Evolutionary conservation across 257 asterid genomes (phyloP), one percentile per base, ranked within the genome.

Genomic region (Orobanche coerulescens): DNA sequence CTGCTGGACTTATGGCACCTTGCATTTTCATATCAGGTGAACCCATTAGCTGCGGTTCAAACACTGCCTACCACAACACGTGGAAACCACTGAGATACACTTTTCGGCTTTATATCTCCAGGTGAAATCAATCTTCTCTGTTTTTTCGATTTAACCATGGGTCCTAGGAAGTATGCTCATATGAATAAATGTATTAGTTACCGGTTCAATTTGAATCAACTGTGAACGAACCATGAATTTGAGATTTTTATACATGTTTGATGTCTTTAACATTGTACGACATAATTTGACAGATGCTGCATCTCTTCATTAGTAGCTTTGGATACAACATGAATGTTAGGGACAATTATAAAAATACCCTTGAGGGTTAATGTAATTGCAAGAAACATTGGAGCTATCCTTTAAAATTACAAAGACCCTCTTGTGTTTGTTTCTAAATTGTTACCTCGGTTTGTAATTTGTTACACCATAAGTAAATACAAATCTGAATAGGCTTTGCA

Each of bases 31-130:
- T 82, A 88, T 75, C 95, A 92, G 77, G 95, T 92, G 72, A 88
- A 92, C 80, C 97, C 98, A 77, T 79, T 92, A 1, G 98, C 97
- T 73, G 89, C 94, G 57, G 78, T 88, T 56, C 95, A 92, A 76
- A 59, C 91, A 28, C 79, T 84, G 65, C 87, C 96, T 1, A 68
- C 74, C 43, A 55, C 77, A 9, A 49, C 81, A 15, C 82, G 53
- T 22, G 81, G 86, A 66, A 76, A 61, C 75, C 75, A 23, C 65
- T 87, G 79, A 75, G 44, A 16, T 43, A 61, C 64, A 59, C 55
- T 48, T 42, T 26, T 59, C 18, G 7, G 53, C 57, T 26, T 26
- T 3, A 9, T 16, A 20, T 52, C 57, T 50, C 62, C 37, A 18
- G 62, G 54, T 28, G 33, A 19, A 46, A 58, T n/a, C 14, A 49